These are phyloP conservation scores for Thymus quinquecostatus DNA, from an alignment of 257 asterid species.

Conservation along the genomic window DNA sequence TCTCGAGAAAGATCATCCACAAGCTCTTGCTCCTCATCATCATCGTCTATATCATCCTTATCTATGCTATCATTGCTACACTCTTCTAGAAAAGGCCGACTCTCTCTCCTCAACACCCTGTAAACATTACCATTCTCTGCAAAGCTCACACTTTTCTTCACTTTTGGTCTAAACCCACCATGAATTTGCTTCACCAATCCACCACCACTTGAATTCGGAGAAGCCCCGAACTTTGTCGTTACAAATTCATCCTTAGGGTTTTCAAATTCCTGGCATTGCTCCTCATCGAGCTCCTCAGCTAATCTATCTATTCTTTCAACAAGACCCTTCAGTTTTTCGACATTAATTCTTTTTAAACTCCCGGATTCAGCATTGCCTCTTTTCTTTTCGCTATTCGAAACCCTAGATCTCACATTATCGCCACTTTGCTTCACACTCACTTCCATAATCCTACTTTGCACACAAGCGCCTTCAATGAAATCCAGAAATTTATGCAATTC, in stretches of 20 bases:
- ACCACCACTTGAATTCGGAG: conserved; percentile 26
- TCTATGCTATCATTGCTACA: conserved; percentile 37
- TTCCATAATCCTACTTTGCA: conserved; percentile 40
- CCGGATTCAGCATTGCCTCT: conserved; percentile 29
- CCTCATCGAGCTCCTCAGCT: conserved; percentile 51
- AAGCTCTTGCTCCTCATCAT: conserved; percentile 34
- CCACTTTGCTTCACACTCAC: conserved; percentile 39
- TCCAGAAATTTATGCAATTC: conserved; percentile 63
- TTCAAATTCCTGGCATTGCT: conserved; percentile 40
- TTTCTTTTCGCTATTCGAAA: conserved; percentile 26
- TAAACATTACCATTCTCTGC: conserved; percentile 55
- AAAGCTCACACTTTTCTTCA: conserved; percentile 67
- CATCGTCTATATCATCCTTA: conserved; percentile 34
- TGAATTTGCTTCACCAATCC: conserved; percentile 31
- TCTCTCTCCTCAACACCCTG: conserved; percentile 29
- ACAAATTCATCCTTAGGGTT: conserved; percentile 27
- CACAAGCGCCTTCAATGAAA: conserved; percentile 46
- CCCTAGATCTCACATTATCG: conserved; percentile 40
- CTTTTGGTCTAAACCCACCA: conserved; percentile 47
- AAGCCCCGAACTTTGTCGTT: conserved; percentile 32
- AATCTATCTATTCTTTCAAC: conserved; percentile 52
- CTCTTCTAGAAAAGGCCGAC: conserved; percentile 32
- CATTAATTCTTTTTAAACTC: conserved; percentile 33
- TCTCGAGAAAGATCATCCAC: conserved; percentile 40
- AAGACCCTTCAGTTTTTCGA: conserved; percentile 43